Conservation (phyloP, 2,329 filamentous ascomycete species). For the Alternaria brassicicola region DNA sequence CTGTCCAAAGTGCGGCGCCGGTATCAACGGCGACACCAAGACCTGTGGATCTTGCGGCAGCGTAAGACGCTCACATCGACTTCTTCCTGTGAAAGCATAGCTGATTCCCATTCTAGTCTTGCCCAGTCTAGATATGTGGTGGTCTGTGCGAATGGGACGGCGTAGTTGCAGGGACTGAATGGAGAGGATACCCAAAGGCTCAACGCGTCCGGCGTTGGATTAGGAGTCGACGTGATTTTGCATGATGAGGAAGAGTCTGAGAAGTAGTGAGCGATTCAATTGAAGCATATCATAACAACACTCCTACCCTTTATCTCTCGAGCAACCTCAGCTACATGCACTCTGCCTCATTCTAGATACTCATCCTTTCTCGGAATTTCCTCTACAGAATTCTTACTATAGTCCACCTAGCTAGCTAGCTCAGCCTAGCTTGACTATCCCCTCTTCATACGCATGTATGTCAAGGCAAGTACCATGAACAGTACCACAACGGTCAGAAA, state of each 20-base stretch:
- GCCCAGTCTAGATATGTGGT: conserved; percentile 27
- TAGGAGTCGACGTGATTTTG: background rate
- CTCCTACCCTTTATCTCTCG: background rate
- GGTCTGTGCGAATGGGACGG: background rate
- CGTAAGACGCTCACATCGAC: conserved; percentile 18
- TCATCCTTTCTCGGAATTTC: background rate
- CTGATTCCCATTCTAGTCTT: conserved; percentile 20
- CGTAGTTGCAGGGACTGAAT: conserved; percentile 4
- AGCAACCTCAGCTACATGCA: background rate
- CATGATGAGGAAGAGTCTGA: background rate
- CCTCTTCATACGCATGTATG: background rate
- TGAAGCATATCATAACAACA: background rate
- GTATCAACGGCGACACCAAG: conserved; percentile 41
- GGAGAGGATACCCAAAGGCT: background rate
- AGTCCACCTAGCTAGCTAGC: background rate
- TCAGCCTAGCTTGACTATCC: background rate
- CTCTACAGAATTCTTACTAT: background rate
- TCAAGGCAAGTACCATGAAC: background rate
- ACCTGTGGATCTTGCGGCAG: conserved; percentile 48
- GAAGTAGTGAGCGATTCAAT: background rate
- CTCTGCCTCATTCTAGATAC: background rate
- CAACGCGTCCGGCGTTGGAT: background rate
- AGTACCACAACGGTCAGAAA: background rate
- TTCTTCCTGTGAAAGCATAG: background rate
- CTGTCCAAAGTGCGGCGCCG: conserved; percentile 50